phyloP scores from a whole-genome alignment of 2,329 filamentous ascomycete genomes.

The Cryoendolithus antarcticus region DNA sequence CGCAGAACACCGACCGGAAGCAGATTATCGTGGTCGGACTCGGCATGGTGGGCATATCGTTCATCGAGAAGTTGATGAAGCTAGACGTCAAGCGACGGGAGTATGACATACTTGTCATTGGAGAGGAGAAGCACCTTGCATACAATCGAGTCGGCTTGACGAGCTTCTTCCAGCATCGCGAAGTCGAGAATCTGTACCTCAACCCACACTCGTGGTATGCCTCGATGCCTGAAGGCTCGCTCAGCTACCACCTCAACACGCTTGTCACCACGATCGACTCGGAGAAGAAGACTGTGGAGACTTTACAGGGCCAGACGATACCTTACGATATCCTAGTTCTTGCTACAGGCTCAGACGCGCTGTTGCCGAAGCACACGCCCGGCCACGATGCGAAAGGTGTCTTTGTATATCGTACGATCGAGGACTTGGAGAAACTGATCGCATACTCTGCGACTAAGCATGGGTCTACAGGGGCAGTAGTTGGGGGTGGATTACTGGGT shows the following conservation, averaged over 20 bases:
- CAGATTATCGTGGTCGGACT: constrained; percentile 72
- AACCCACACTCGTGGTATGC: constrained; percentile 75
- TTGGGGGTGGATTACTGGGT: constrained; percentile 74
- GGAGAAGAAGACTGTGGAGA: constrained; percentile 53
- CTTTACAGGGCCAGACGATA: constrained; percentile 56
- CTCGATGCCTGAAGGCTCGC: constrained; percentile 50
- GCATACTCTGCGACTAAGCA: constrained; percentile 54
- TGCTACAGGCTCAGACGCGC: constrained; percentile 74
- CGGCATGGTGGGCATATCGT: constrained; percentile 58
- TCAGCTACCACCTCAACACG: constrained; percentile 67
- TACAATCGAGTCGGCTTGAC: constrained; percentile 87
- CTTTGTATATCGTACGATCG: constrained; percentile 80
- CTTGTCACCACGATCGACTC: constrained; percentile 56
- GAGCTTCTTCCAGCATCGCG: constrained; percentile 75
- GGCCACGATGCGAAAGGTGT: constrained; percentile 70
- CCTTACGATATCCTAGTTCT: constrained; percentile 71
- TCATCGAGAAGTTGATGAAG: constrained; percentile 78
- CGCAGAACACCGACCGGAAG: constrained; percentile 37
- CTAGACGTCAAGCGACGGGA: constrained; percentile 62
- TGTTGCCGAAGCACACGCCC: constrained; percentile 60
- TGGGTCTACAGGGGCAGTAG: constrained; percentile 59
- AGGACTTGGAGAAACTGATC: constrained; percentile 68
- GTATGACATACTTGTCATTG: constrained; percentile 74
- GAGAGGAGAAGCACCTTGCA: constrained; percentile 75
- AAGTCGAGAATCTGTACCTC: constrained; percentile 77